These are phyloP conservation scores for Cystobasidium tubakii DNA, from an alignment of 768 basidiomycete genomes.

Conservation along the genomic window DNA sequence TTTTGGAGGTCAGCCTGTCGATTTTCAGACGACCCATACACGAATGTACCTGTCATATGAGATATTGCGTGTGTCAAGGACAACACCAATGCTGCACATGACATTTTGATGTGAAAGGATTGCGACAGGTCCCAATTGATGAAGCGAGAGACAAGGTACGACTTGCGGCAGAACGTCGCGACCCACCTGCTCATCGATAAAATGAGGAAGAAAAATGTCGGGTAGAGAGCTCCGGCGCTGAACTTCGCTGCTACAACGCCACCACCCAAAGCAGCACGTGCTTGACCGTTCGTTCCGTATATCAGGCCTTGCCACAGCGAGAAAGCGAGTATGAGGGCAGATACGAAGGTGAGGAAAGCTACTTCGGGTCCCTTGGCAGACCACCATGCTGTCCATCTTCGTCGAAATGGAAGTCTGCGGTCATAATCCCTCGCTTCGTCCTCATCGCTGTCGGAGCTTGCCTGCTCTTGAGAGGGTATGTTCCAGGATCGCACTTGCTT, in stretches of 20 bases:
- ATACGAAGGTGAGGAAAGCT: conserved; percentile 21
- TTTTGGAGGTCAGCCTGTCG: not conserved
- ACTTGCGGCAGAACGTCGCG: conserved; percentile 23
- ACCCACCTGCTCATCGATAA: conserved; percentile 31
- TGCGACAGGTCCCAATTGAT: conserved; percentile 33
- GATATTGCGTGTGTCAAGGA: conserved; percentile 10
- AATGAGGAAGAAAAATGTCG: conserved; percentile 30
- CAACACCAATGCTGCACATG: conserved; percentile 13
- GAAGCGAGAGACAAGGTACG: conserved; percentile 25
- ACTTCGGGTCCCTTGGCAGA: conserved; percentile 30
- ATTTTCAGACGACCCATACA: conserved; percentile 1
- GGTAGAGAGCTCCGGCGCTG: conserved; percentile 25
- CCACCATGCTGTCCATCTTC: conserved; percentile 26
- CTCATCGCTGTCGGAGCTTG: conserved; percentile 4
- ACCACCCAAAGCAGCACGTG: conserved; percentile 7
- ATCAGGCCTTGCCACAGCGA: conserved; percentile 23
- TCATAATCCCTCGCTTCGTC: conserved; percentile 28
- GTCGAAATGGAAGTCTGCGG: not conserved
- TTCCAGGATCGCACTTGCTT: conserved; percentile 6
- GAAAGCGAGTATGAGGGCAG: conserved; percentile 7
- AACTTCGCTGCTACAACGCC: conserved; percentile 24
- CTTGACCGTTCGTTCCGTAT: conserved; percentile 13
- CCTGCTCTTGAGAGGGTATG: conserved; percentile 11
- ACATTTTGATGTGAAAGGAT: conserved; percentile 31
- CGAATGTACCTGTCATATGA: conserved; percentile 29